Percentiles rank a stretch among this genome's conserved stretches.
These are phyloP conservation scores for Pleurotus salmoneostramineus DNA, from an alignment of 768 basidiomycete species.

Conservation along the genomic window DNA sequence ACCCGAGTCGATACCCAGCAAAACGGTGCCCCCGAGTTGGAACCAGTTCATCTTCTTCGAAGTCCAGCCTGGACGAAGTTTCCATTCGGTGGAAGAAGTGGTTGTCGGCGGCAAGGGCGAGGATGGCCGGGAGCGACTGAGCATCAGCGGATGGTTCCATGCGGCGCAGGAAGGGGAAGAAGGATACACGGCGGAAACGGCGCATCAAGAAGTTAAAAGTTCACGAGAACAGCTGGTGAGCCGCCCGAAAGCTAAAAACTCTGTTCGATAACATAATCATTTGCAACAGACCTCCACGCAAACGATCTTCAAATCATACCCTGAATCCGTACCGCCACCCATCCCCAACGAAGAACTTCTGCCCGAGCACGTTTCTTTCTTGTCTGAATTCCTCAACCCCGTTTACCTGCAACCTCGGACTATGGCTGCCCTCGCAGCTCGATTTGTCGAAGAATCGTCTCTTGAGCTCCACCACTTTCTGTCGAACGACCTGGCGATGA, in stretches of 20 bases:
- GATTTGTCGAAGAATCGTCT: conserved; percentile 84
- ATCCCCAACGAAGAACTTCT: conserved; percentile 53
- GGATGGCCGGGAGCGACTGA: conserved; percentile 72
- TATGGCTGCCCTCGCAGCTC: conserved; percentile 70
- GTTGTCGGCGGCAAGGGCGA: conserved; percentile 69
- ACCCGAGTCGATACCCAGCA: conserved; percentile 62
- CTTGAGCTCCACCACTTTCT: conserved; percentile 91
- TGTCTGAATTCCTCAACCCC: conserved; percentile 82
- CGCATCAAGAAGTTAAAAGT: conserved; percentile 53
- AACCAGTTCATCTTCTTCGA: conserved; percentile 87
- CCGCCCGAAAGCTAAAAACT: conserved; percentile 17
- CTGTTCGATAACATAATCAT: not conserved
- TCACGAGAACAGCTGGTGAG: conserved; percentile 92
- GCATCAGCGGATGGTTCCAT: conserved; percentile 98
- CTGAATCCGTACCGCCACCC: conserved; percentile 40
- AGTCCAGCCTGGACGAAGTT: conserved; percentile 93
- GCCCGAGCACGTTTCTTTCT: conserved; percentile 61
- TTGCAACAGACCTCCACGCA: conserved; percentile 52
- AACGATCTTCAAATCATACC: conserved; percentile 55
- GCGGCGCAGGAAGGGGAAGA: conserved; percentile 88
- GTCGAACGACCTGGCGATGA: conserved; percentile 56
- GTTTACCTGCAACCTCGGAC: conserved; percentile 84
- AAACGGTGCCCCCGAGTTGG: conserved; percentile 76
- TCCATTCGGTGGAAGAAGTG: conserved; percentile 97
- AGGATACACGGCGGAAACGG: conserved; percentile 60